A percentile compares a stretch with the other conserved stretches of the same genome.
Conservation (phyloP, 2,329 filamentous ascomycete genomes). For the Penicillium concentricum region DNA sequence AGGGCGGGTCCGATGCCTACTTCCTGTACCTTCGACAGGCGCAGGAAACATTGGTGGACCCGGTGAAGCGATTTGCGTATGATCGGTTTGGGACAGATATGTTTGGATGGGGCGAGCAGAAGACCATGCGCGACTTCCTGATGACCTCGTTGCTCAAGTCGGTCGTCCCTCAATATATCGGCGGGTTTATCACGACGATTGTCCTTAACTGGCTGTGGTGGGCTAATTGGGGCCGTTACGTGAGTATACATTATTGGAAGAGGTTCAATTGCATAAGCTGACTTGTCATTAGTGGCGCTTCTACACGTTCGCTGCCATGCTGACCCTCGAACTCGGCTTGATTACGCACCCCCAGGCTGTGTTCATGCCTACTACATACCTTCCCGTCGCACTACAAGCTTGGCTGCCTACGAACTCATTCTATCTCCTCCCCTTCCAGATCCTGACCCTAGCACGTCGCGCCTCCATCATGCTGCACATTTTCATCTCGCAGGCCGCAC, state of each 20-base stretch:
- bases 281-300: conserved; percentile 48
- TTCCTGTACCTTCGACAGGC: conserved; percentile 84
- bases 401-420: conserved; percentile 46
- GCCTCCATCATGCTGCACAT: conserved; percentile 77
- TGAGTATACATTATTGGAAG: conserved; percentile 31
- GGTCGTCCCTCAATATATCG: conserved; percentile 40
- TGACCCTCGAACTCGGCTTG: conserved; percentile 57
- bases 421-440: conserved; percentile 73
- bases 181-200: conserved; percentile 36
- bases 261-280: conserved; percentile 3
- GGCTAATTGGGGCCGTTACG: conserved; percentile 46
- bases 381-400: conserved; percentile 31
- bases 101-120: conserved; percentile 55
- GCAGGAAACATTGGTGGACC: conserved; percentile 76
- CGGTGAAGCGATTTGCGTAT: conserved; percentile 78
- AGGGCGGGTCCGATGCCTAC: conserved; percentile 48
- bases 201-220: conserved; percentile 44
- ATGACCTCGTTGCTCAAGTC: conserved; percentile 58
- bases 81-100: conserved; percentile 80
- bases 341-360: conserved; percentile 53
- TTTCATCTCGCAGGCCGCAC: conserved; percentile 76
- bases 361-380: conserved; percentile 36
- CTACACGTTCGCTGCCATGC: conserved; percentile 53
- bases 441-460: conserved; percentile 72
- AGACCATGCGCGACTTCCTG: conserved; percentile 71